phyloP scores from a whole-genome alignment of 2,329 filamentous ascomycete genomes.

The Stagonosporopsis chrysanthemi region DNA sequence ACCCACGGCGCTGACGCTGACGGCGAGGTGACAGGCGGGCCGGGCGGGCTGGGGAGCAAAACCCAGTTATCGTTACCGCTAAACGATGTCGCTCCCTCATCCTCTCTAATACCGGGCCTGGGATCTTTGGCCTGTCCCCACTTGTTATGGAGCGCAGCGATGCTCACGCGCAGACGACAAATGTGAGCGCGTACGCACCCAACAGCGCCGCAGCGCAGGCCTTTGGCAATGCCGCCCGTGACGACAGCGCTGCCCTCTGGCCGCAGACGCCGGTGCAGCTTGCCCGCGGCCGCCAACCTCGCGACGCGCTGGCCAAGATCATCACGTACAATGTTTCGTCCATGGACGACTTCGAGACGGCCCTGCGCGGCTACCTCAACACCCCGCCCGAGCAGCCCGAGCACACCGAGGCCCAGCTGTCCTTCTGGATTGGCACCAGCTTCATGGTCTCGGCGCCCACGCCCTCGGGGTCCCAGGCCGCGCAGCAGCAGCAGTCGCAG shows the following conservation, averaged over 20 bases:
- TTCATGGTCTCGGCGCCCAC: slow-evolving; percentile 41
- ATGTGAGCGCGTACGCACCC: slow-evolving; percentile 8
- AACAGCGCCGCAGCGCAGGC: not conserved
- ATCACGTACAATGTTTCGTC: slow-evolving; percentile 41
- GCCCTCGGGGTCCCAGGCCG: too few species aligned
- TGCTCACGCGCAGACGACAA: slow-evolving; percentile 19
- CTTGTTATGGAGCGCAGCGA: slow-evolving; percentile 33
- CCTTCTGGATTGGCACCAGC: slow-evolving; percentile 48
- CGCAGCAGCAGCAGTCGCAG: slow-evolving; percentile 17
- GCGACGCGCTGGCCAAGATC: slow-evolving; percentile 46
- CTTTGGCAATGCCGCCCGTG: slow-evolving; percentile 18
- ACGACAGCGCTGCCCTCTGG: slow-evolving; percentile 28
- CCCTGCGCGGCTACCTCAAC: slow-evolving; percentile 46
- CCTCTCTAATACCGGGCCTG: slow-evolving; percentile 20
- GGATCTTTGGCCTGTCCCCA: slow-evolving; percentile 26
- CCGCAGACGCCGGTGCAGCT: slow-evolving; percentile 37
- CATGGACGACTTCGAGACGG: slow-evolving; percentile 47
- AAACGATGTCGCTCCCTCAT: slow-evolving; percentile 12
- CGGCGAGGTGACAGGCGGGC: slow-evolving; percentile 9
- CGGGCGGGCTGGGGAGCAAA: not conserved
- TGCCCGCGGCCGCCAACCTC: slow-evolving; percentile 48
- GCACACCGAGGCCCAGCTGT: slow-evolving; percentile 49
- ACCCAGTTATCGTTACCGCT: slow-evolving; percentile 13
- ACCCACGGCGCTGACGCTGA: slow-evolving; percentile 5
- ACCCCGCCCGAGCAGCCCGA: slow-evolving; percentile 46